phyloP scores from a whole-genome alignment of 208 protist genomes.

The Crithidia mellificae region DNA sequence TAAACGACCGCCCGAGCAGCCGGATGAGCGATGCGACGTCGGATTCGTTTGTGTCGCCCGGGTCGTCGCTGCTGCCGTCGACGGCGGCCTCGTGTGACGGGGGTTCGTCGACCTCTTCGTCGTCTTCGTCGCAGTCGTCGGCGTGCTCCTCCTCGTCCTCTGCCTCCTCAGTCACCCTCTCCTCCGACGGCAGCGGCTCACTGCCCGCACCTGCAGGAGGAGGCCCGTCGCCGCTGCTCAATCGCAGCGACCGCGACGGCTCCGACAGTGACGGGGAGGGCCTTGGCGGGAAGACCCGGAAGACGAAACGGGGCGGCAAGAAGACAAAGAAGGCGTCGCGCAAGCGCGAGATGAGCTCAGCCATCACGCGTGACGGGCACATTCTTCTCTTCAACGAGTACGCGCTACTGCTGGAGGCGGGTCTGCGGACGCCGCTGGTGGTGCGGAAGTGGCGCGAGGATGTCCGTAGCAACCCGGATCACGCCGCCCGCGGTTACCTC shows the following conservation, averaged over 20 bases:
- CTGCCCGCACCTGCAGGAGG: background rate
- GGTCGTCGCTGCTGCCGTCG: slow-evolving; percentile 7
- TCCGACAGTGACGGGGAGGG: background rate
- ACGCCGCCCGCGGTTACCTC: slow-evolving; percentile 36
- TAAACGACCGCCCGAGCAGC: background rate
- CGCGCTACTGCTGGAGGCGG: slow-evolving; percentile 39
- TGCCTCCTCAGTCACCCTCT: slow-evolving; percentile 9
- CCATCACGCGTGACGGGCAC: slow-evolving; percentile 19
- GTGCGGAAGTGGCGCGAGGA: slow-evolving; percentile 39
- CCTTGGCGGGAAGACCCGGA: background rate
- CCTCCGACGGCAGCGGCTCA: slow-evolving; percentile 11
- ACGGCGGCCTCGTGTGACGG: slow-evolving; percentile 4
- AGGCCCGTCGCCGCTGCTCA: background rate
- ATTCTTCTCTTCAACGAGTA: slow-evolving; percentile 41
- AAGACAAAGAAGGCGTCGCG: background rate
- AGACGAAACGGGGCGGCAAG: no score
- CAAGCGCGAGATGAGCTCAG: slow-evolving; percentile 2
- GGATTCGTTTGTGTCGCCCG: slow-evolving; percentile 9
- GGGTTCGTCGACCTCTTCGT: background rate
- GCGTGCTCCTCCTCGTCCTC: no score
- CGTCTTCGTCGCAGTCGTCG: no score
- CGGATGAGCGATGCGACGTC: background rate
- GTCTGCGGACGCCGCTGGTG: slow-evolving; percentile 33
- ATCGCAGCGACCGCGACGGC: background rate
- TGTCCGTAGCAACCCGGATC: slow-evolving; percentile 24